Evolutionary conservation across 495 filamentous ascomycete species (phyloP).

Genomic region (Xylaria bambusicola): DNA sequence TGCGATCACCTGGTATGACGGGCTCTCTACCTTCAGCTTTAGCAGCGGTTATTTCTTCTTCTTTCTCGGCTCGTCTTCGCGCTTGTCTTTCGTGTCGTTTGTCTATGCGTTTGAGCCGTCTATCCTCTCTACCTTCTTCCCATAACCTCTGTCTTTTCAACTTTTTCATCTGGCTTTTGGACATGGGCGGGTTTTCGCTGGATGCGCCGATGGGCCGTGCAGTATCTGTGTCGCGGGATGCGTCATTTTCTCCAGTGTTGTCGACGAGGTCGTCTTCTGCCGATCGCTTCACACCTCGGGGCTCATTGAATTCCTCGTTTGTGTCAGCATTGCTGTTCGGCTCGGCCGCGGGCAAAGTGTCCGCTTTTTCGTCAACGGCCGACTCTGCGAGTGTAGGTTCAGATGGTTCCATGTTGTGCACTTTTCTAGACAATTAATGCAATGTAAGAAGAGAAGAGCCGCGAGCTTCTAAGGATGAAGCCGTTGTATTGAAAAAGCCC

Average conservation of each 20-base stretch:
- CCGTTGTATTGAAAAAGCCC: no score
- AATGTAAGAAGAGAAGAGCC: no score
- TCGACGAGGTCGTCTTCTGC: constrained; percentile 13
- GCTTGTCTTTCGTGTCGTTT: constrained; percentile 67
- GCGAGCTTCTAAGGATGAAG: no score
- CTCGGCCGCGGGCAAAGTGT: neutral
- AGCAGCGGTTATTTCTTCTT: constrained; percentile 45
- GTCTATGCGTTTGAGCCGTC: constrained; percentile 71
- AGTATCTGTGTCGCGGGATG: constrained; percentile 2
- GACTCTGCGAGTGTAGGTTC: neutral
- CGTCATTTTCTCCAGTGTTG: neutral
- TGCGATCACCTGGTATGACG: constrained; percentile 13
- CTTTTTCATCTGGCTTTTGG: constrained; percentile 83
- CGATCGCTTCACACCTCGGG: constrained; percentile 15
- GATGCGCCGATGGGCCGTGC: neutral
- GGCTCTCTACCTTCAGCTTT: constrained; percentile 43
- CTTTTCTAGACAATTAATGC: neutral
- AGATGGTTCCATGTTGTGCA: constrained; percentile 8
- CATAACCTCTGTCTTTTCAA: constrained; percentile 63
- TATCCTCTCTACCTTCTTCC: constrained; percentile 67
- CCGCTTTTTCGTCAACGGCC: neutral
- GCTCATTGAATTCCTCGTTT: neutral
- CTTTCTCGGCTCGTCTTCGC: constrained; percentile 48
- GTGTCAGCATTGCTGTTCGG: neutral
- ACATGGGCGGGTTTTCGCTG: constrained; percentile 47